Conservation (phyloP, 2,329 filamentous ascomycete genomes). For the Paraphoma sp. region DNA sequence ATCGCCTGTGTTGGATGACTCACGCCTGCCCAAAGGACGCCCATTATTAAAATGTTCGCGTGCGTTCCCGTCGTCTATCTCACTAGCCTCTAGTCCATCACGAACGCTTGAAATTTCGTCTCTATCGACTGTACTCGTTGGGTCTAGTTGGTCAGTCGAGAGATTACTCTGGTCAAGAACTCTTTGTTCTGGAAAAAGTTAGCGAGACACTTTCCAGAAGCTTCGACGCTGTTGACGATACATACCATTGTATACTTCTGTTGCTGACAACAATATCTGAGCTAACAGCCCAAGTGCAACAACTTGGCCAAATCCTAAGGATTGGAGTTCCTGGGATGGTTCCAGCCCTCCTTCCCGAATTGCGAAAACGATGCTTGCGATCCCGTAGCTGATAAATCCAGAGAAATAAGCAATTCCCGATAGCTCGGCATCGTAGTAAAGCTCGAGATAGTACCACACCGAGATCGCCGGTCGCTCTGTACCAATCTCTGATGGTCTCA, state of each 20-base stretch:
- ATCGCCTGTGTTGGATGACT: too few species aligned
- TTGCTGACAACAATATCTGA: constrained; percentile 5
- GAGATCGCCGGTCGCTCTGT: neutral
- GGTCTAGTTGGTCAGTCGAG: too few species aligned
- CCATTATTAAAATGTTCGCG: too few species aligned
- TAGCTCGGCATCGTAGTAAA: neutral
- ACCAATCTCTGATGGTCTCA: neutral
- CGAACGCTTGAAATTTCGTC: too few species aligned
- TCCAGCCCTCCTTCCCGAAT: neutral
- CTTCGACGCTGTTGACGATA: neutral
- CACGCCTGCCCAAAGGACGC: too few species aligned
- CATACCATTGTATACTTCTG: constrained; percentile 11
- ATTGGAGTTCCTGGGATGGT: neutral
- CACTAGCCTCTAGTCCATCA: too few species aligned
- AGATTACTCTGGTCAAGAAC: neutral
- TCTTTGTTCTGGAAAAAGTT: neutral
- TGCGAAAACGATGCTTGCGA: neutral
- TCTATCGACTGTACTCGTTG: too few species aligned
- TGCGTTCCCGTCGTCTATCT: too few species aligned
- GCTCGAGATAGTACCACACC: neutral
- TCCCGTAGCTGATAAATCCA: neutral
- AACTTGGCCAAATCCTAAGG: constrained; percentile 20
- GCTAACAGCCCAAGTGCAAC: constrained; percentile 12
- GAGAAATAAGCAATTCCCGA: neutral
- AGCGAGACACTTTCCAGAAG: neutral